Base-by-base conservation (phyloP, 257 asterid species). In the Voacanga thouarsii region DNA sequence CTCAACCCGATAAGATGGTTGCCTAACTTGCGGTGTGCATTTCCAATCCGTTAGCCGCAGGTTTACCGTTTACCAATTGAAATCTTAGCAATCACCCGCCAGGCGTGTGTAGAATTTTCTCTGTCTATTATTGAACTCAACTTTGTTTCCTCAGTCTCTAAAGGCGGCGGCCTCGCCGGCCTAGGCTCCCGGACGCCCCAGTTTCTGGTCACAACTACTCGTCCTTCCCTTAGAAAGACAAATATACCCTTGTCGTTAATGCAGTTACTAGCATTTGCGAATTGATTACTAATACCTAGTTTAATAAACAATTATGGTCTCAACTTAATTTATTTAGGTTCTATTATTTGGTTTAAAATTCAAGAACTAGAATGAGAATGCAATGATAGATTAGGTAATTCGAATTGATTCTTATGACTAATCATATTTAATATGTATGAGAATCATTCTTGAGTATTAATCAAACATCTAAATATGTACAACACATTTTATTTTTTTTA, bases 161-260 rank as follows among this genome's bases (percentile, higher is more conserved):
- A 66, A 66, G 71, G 49, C 71, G 71, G 71, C 71, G 71, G 26
- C 49, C 47, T 18, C 50, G 28, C 14, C 49, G 71, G 49, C 49
- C 37, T 16, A 14, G 71, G 43, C 41, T 63, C 68, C 41, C 1
- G 21, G n/a, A 65, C 1, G 71, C 47, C 71, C 49, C 71, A 2
- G 6, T 6, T n/a, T 66, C 2, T 37, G 44, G 45, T 12, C 44
- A 14, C 45, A 3, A 5, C 3, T 21, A 16, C 7, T 28, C 18
- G 18, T 37, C 71, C 26, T 8, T 47, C 21, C 26, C 11, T 55
- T 55, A 0, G 9, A 66, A 66, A 66, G 49, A 66, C 71, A 66
- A 37, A 18, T 66, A 7, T 66, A 16, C 71, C 71, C 71, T 59
- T 6, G 4, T 4, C 28, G 5, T 55, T 5, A 5, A 12, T 12